These are phyloP conservation scores for Colletotrichum cordylinicola DNA, from an alignment of 2,329 filamentous ascomycete species.

Conservation along the genomic window DNA sequence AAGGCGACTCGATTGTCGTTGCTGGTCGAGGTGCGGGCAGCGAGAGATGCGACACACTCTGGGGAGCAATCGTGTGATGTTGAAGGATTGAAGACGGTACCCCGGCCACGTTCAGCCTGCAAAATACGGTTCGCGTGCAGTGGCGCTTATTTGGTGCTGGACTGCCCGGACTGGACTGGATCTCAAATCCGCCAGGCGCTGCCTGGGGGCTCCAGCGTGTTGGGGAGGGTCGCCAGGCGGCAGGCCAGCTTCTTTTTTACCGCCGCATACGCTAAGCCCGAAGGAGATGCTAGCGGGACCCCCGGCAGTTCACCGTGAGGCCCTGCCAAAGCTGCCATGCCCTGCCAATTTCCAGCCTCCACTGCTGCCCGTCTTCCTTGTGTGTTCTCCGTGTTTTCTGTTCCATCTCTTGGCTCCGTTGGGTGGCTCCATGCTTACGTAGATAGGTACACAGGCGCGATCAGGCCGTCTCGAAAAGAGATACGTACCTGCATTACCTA, in stretches of 20 bases:
- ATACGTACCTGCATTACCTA: background rate
- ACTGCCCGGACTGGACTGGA: conserved; percentile 8
- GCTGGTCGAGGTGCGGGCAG: background rate
- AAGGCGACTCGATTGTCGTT: background rate
- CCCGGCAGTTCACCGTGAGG: conserved; percentile 11
- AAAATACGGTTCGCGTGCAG: conserved; percentile 23
- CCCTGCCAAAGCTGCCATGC: background rate
- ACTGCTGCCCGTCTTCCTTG: background rate
- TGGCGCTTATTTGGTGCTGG: conserved; percentile 18
- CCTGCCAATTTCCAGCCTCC: background rate
- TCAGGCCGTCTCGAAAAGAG: background rate
- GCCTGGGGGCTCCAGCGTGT: background rate
- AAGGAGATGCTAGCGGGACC: background rate
- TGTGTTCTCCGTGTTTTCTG: background rate
- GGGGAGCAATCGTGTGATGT: conserved; percentile 21
- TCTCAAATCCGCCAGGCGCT: conserved; percentile 1
- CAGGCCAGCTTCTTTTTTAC: conserved; percentile 1
- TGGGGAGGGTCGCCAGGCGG: conserved; percentile 1
- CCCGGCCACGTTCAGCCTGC: conserved; percentile 19
- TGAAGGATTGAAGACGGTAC: conserved; percentile 25
- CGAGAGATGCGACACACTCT: conserved; percentile 14
- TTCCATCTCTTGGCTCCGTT: background rate
- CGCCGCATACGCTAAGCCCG: conserved; percentile 8
- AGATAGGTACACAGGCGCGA: background rate
- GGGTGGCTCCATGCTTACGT: background rate